These are phyloP conservation scores for Circinella minor DNA, from an alignment of 371 early-diverging fungal species.

Conservation along the genomic window DNA sequence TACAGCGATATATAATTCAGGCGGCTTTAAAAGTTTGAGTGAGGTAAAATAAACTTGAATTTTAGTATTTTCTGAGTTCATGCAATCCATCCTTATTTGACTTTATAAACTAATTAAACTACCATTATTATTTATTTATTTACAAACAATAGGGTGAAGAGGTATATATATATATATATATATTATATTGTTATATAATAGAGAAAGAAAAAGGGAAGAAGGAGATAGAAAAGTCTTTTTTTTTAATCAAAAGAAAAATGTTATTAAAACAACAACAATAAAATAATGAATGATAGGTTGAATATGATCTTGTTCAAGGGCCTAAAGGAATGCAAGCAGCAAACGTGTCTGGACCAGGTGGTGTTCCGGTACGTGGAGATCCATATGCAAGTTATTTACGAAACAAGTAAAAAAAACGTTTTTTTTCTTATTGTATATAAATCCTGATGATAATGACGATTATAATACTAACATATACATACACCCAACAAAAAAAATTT, in stretches of 20 bases:
- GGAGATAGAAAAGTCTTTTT: too few species aligned
- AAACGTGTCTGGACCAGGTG: constrained; percentile 80
- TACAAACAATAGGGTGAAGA: constrained; percentile 46
- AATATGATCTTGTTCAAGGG: constrained; percentile 80
- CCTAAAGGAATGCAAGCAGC: constrained; percentile 88
- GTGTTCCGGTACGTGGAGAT: constrained; percentile 77
- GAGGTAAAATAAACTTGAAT: constrained; percentile 58
- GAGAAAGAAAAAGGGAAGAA: too few species aligned
- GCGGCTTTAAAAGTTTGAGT: constrained; percentile 87
- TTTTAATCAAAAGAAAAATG: too few species aligned
- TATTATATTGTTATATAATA: too few species aligned
- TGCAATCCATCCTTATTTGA: not conserved
- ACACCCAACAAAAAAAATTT: too few species aligned
- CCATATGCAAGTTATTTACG: constrained; percentile 30
- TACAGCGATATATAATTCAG: constrained; percentile 80
- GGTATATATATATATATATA: constrained; percentile 23
- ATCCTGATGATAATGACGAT: not conserved
- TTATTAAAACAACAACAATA: not conserved
- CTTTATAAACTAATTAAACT: not conserved
- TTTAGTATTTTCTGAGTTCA: not conserved
- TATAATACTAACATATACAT: too few species aligned
- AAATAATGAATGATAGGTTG: constrained; percentile 53
- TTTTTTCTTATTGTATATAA: not conserved
- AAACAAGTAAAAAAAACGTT: constrained; percentile 2
- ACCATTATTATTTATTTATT: not conserved